A percentile compares a stretch with the other conserved stretches of the same genome.
phyloP scores from a whole-genome alignment of 179 eudicot species.

The Camellia oleifera region DNA sequence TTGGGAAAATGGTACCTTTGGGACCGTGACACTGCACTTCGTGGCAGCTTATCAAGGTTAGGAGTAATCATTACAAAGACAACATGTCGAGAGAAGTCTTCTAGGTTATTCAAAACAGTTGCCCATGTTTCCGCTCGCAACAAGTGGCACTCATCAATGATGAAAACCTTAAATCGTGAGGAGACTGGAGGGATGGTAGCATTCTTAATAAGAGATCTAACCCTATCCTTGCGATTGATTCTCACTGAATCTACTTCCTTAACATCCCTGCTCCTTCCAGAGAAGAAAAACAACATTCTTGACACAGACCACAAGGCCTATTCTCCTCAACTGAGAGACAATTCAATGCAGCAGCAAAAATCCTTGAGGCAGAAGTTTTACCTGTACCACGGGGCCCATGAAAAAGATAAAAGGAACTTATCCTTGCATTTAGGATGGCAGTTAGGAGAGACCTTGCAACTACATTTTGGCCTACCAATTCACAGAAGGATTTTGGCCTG shows the following conservation, averaged over 20 bases:
- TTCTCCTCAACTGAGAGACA: constrained; percentile 59
- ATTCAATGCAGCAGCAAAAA: constrained; percentile 93
- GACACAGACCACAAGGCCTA: constrained; percentile 80
- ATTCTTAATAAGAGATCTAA: constrained; percentile 58
- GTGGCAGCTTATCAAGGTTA: constrained; percentile 76
- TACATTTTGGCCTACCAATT: constrained; percentile 69
- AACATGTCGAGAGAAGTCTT: constrained; percentile 53
- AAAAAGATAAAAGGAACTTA: constrained; percentile 69
- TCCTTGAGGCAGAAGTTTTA: constrained; percentile 77
- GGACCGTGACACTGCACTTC: constrained; percentile 54
- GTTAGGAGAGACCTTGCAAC: constrained; percentile 67
- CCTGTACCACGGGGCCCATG: constrained; percentile 98
- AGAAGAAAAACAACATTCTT: constrained; percentile 70
- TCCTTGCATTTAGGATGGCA: constrained; percentile 60
- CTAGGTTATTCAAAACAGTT: constrained; percentile 50
- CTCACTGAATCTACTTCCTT: constrained; percentile 82
- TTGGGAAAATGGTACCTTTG: constrained; percentile 71
- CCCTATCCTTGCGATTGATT: constrained; percentile 53
- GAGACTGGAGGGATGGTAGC: constrained; percentile 62
- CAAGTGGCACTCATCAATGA: constrained; percentile 89
- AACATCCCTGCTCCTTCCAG: constrained; percentile 82
- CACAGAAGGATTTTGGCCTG: constrained; percentile 73
- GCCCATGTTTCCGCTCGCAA: constrained; percentile 71
- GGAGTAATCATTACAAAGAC: constrained; percentile 83
- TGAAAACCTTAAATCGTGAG: constrained; percentile 78